Evolutionary conservation across 2,329 filamentous ascomycete genomes (phyloP), one percentile per base, ranked within the genome.

Genomic region (Fusarium sp.): DNA sequence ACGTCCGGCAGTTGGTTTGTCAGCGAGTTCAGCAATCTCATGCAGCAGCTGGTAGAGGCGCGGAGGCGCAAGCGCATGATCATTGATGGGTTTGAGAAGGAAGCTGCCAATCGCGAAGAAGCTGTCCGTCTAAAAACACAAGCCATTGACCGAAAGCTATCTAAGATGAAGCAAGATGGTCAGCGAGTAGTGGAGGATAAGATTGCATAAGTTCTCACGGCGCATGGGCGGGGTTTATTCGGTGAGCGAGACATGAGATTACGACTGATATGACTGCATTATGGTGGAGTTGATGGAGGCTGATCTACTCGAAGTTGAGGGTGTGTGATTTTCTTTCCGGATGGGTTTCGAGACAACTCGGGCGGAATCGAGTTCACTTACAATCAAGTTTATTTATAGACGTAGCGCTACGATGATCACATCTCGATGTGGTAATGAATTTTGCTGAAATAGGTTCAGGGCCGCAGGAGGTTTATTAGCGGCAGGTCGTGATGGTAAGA

Each of bases 1-100:
- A 76, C 79, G 13, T 79, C 83, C 1, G 84, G 84, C 6, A 83
- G 86, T 61, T 87, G 84, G 84, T 85, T 87, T 52, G 74, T 85
- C 19, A 78, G 79, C 38, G 81, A 80, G 58, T 87, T 87, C 58
- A 73, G 78, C 8, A 75, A 75, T 4, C 72, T 87, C 37, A 78
- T 85, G 70, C 72, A 77, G 57, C 76, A 73, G 48, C 70, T 87
- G 59, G 79, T 78, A 55, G 75, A 79, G 46, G 77, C 80, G 17
- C 78, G 84, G 9, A 77, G 77, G 53, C 73, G 73, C 13, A 86
- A 84, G 72, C 78, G 84, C 44, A 71, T 74, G 36, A 73, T 81
- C 55, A 77, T 86, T 27, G 75, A 78, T 27, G 71, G 74, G 23
- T 87, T 85, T 56, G 84, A 87, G 71, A 72, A 73, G 8, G 83